Percentiles rank a stretch among this genome's conserved stretches.
Conservation (phyloP, 164 flowering plant species). For the Macadamia integrifolia region DNA sequence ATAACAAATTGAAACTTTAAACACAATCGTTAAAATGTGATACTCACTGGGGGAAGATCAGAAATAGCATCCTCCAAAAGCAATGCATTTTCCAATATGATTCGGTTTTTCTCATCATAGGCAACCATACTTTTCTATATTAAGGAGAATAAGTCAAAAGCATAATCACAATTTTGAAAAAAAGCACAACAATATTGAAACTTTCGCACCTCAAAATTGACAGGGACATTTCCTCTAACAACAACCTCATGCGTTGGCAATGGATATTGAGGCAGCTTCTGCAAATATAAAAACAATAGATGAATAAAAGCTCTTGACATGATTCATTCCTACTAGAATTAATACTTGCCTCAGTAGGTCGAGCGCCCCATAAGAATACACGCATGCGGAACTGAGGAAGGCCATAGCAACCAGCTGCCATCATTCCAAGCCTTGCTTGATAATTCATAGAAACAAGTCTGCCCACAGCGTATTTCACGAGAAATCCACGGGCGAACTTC, state of each 20-base stretch:
- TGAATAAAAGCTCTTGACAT: neutral
- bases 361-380: constrained; percentile 84
- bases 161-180: neutral
- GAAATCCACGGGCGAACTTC: constrained; percentile 47
- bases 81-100: constrained; percentile 34
- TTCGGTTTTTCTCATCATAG: constrained; percentile 26
- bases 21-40: neutral
- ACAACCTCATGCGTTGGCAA: constrained; percentile 77
- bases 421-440: constrained; percentile 67
- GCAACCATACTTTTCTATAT: constrained; percentile 50
- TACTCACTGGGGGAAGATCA: constrained; percentile 61
- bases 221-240: constrained; percentile 43
- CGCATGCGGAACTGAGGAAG: constrained; percentile 84
- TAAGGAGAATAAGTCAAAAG: neutral
- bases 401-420: constrained; percentile 90
- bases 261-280: constrained; percentile 74
- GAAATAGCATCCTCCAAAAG: constrained; percentile 68
- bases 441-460: constrained; percentile 62
- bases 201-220: constrained; percentile 58
- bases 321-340: neutral
- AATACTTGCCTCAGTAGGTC: constrained; percentile 36
- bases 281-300: constrained; percentile 8
- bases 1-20: neutral
- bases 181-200: neutral
- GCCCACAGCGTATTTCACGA: constrained; percentile 69